Conservation (phyloP, 495 filamentous ascomycete genomes). For the Lasiosphaeria miniovina region DNA sequence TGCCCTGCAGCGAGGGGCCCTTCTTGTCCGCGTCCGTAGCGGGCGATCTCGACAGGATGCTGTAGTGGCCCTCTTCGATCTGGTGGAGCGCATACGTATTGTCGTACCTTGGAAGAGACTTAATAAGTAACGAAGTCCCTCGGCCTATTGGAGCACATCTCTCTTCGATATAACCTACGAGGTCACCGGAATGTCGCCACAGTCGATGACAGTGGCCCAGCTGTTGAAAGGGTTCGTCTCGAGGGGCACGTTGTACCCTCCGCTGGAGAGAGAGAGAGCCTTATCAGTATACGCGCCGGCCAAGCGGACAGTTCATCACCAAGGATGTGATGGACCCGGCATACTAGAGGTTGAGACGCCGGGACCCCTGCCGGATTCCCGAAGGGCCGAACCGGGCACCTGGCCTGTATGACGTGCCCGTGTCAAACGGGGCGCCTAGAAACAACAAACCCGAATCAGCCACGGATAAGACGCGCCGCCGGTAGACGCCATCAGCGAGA, state of each 20-base stretch:
- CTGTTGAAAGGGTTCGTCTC: constrained; percentile 76
- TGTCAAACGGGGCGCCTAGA: constrained; percentile 41
- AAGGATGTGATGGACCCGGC: background rate
- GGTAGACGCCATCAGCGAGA: constrained; percentile 11
- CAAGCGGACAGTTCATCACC: background rate
- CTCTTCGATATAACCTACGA: constrained; percentile 41
- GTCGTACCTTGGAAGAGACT: constrained; percentile 49
- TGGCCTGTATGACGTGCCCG: constrained; percentile 39
- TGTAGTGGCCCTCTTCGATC: constrained; percentile 68
- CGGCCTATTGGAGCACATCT: background rate
- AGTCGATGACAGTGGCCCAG: constrained; percentile 77
- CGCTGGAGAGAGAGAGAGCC: constrained; percentile 35
- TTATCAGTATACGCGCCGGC: background rate
- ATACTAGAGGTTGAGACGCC: constrained; percentile 65
- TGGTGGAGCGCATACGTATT: constrained; percentile 74
- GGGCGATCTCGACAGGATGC: constrained; percentile 49
- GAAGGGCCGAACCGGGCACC: constrained; percentile 85
- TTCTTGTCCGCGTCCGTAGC: constrained; percentile 45
- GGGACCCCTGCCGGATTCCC: constrained; percentile 77
- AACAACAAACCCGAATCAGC: constrained; percentile 5
- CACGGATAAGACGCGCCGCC: background rate
- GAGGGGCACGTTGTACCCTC: constrained; percentile 75
- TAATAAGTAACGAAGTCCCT: background rate
- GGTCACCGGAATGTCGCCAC: constrained; percentile 80
- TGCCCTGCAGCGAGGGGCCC: constrained; percentile 50